Base-by-base conservation (phyloP, 179 eudicot species). In the Gypsophila paniculata region DNA sequence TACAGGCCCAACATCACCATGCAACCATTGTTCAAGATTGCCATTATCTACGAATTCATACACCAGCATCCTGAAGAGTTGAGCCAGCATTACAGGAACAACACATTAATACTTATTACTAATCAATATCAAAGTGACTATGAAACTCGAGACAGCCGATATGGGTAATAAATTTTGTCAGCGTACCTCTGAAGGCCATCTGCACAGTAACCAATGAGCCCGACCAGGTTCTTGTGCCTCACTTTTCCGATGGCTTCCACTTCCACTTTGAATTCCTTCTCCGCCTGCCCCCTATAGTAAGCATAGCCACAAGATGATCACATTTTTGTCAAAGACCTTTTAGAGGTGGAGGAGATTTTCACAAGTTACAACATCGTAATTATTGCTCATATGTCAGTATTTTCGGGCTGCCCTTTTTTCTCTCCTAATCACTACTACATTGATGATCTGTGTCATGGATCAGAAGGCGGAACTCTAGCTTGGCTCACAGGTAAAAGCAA, bases 211-310 rank as follows among this genome's bases (percentile, higher is more conserved):
- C 98, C 98, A 61, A 86, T 55, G 15, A 93, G 85, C 78, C 98
- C 89, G 63, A 91, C 98, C 60, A 93, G 81, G 82, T 93, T 91
- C 80, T 93, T 93, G 77, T 93, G 98, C 82, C 91, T 85, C 54
- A 91, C 97, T 88, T 89, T 89, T 18, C 98, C 98, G 78, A 93
- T 93, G 68, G 97, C 98, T 82, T 93, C 98, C 29, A 93, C 98
- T 85, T 93, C 98, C 77, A 93, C 98, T 85, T 86, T 90, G 74
- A 93, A 93, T 83, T 93, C 98, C 76, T 81, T 91, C 75, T 91
- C 90, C 26, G 98, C 98, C 85, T 93, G 98, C 65, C 98, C 97
- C 86, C 98, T 93, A 63, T 73, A 75, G 17, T 62, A 57, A 65
- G 8, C 32, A 52, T 7, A 14, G 54, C 32, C 36, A 60, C 12